These are phyloP conservation scores for Guyanaporus albipodus DNA, from an alignment of 768 basidiomycete genomes.

Conservation along the genomic window DNA sequence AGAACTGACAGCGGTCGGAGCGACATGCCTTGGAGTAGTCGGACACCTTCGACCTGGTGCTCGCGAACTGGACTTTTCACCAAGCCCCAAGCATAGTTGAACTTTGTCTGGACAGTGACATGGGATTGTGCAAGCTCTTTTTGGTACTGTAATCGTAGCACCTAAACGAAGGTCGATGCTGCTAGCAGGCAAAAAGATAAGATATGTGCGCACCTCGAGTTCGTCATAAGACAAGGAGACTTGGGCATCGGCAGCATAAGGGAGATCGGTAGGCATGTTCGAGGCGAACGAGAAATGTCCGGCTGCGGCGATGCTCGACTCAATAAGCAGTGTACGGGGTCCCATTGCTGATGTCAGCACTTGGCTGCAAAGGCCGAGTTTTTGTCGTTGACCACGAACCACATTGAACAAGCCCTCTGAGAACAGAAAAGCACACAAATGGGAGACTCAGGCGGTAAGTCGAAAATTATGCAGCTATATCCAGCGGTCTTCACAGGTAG, in stretches of 20 bases:
- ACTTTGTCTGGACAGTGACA: slow-evolving; percentile 91
- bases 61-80: slow-evolving; percentile 85
- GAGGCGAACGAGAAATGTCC: slow-evolving; percentile 9
- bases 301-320: slow-evolving; percentile 10
- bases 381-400: slow-evolving; percentile 21
- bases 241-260: slow-evolving; percentile 94
- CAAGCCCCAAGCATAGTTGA: slow-evolving; percentile 96
- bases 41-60: slow-evolving; percentile 90
- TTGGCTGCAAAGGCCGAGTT: slow-evolving; percentile 21
- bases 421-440: slow-evolving; percentile 28
- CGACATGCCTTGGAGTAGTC: slow-evolving; percentile 76
- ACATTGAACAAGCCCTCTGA: slow-evolving; percentile 16
- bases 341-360: slow-evolving; percentile 26
- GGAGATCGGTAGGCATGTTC: slow-evolving; percentile 74
- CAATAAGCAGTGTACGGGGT: slow-evolving; percentile 17
- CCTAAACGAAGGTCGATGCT: slow-evolving; percentile 41
- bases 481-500: slow-evolving; percentile 26
- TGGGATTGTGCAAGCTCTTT: slow-evolving; percentile 81
- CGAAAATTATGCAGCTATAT: slow-evolving; percentile 9
- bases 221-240: slow-evolving; percentile 86
- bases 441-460: slow-evolving; percentile 60
- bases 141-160: slow-evolving; percentile 82
- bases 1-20: neutral
- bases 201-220: slow-evolving; percentile 57
- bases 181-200: neutral